Base-by-base conservation (phyloP, 1,139 yeast genomes). In the Sugiyamaella castrensis region DNA sequence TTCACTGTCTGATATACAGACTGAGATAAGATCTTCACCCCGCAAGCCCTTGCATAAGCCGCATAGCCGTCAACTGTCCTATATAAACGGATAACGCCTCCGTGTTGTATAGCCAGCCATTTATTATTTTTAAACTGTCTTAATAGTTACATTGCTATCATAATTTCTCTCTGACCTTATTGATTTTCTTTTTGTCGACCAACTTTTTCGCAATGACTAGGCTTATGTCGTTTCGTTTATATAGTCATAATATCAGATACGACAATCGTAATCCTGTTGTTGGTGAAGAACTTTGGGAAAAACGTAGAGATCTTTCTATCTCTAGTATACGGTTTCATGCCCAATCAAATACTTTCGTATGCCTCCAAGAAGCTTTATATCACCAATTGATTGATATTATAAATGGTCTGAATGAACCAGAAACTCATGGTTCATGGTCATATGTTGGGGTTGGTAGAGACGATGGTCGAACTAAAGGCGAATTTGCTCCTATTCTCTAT, bases 341-440 rank as follows among this genome's bases (percentile, higher is more conserved):
- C 65, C 48, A 64, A 68, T 4, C 59, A 60, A 54, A 52, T 12
- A 53, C 71, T 0, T 65, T 72, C 40, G 79, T 80, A 8, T 74
- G 81, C 43, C 67, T 80, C 34, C 84, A 80, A 58, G 84, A 80
- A 58, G 84, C 76, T 15, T 66, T 78, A 47, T 70, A 73, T 57
- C 68, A 76, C 55, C 84, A 80, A 58, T 63, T 80, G 38, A 58
- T 64, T 15, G 84, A 80, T 57, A 67, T 81, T 2, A 51, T 77
- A 34, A 57, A 55, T 2, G 53, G 59, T 4, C 54, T 70, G 12
- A 59, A 56, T 2, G 52, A 49, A 1, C 62, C 60, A 0, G 80
- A 80, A 2, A 55, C 58, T 27, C 52, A 57, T n/a, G 55, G 53
- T 5, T 60, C 59, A 1, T 76, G 80, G 80, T 53, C 63, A 1